Base-by-base conservation (phyloP, 768 basidiomycete species). In the Tephrocybe rancida region DNA sequence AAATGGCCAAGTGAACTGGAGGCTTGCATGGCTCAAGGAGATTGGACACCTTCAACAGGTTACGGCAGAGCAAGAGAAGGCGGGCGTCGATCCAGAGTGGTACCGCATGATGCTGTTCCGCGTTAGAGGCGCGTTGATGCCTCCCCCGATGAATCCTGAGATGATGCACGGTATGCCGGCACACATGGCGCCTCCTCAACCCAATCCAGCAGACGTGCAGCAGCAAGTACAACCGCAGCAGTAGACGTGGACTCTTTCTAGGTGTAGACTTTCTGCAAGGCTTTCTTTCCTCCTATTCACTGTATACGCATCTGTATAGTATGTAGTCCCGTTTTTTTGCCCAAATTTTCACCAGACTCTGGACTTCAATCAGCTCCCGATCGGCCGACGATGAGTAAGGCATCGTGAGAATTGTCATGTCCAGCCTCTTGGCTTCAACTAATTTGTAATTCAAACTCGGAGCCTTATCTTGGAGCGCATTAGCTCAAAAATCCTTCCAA, bases 101-200 rank as follows among this genome's bases (percentile, higher is more conserved):
- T 94, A 86, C 62, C 75, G 87, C 57, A 86, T 89, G 82, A 92
- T 93, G 90, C 65, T 92, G 8, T 77, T 89, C 64, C 83, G 88
- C n/a, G 84, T 92, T 38, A 77, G 91, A 50, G 79, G 78, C 39
- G 87, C 87, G 16, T 74, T 92, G 57, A 83, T 91, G 82, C 82
- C 76, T 47, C 74, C 72, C 4, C 77, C 78, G 5, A 76, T 80
- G 69, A 79, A 78, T 54, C 78, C 80, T 24, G 79, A 78, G 54
- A 59, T 79, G 54, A 75, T 80, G 70, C 78, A 79, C 59, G 74
- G 71, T 18, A 77, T 75, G 64, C 72, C 73, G 8, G 66, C 70
- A 7, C 75, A 76, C 42, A 71, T 77, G 67, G 66, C 71, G 35
- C 72, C 74, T 21, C 73, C 71, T 7, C 74, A 70, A 35, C 67